Evolutionary conservation across 2,329 filamentous ascomycete genomes (phyloP), one percentile per base, ranked within the genome.

Genomic region (Bipolaris bicolor): DNA sequence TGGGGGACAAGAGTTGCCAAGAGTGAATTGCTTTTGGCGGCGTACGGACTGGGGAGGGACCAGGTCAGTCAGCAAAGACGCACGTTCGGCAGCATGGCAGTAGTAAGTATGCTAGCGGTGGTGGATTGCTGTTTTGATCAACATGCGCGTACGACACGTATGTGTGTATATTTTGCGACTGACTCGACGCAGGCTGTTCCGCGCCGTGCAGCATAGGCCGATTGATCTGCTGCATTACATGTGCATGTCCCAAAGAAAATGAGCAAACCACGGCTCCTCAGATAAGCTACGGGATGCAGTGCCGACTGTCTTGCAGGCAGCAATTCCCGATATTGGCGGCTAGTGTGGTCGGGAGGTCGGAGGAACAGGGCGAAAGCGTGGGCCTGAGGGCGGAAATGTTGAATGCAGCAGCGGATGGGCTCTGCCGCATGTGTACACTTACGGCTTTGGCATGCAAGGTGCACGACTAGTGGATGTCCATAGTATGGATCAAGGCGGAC

Each of bases 391-490:
- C 9, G 3, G n/a, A 20, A 24, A 24, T 24, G 5, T 43, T 60
- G 61, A 55, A 62, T 51, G 55, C 49, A 49, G 52, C 62, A 44
- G 60, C 57, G 57, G 62, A 54, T 64, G 63, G 63, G 51, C 36
- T 58, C 56, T 46, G 53, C 41, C 58, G 39, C 47, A 53, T 39
- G 26, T 45, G 26, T 29, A 29, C 26, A 29, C 26, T 10, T 29
- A 44, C 49, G 55, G 58, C 50, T 55, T 44, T 11, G 26, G 26
- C 26, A 16, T 57, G 54, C 54, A 54, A 40, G 40, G 20, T 46
- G 50, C 37, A 11, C 34, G 44, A 16, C 41, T 56, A 58, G 56
- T 56, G 26, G 26, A 10, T 29, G 26, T 29, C 26, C 26, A 29
- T 29, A 10, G 26, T 29, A 29, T 29, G 56, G 43, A 40, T 16